phyloP scores from a whole-genome alignment of 345 rosid genomes.

The Heritiera fomes region DNA sequence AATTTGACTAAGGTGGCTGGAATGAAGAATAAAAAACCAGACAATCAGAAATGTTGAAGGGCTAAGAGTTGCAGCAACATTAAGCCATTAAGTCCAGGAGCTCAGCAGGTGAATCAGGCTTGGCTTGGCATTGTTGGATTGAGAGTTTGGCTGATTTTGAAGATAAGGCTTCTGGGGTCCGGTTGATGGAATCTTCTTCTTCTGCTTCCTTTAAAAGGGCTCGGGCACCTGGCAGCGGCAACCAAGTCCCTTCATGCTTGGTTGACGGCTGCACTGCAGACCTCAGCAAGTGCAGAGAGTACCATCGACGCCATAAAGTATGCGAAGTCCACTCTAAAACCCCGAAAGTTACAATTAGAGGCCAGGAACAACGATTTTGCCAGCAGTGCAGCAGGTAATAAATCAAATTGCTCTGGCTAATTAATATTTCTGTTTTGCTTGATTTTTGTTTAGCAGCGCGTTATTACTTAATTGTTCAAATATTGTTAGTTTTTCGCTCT shows the following conservation, averaged over 20 bases:
- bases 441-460: not conserved
- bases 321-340: constrained; percentile 75
- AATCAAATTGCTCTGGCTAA: not conserved
- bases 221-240: constrained; percentile 38
- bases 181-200: constrained; percentile 56
- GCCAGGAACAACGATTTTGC: constrained; percentile 69
- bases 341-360: constrained; percentile 52
- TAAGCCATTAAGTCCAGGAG: constrained; percentile 21
- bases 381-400: constrained; percentile 84
- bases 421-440: not conserved
- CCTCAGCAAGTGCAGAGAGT: constrained; percentile 68
- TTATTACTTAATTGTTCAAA: not conserved
- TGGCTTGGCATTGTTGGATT: constrained; percentile 27
- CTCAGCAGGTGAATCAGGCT: constrained; percentile 14
- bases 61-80: constrained; percentile 4
- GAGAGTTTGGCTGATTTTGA: constrained; percentile 28
- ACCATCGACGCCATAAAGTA: constrained; percentile 76
- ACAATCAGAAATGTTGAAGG: constrained; percentile 31
- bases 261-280: constrained; percentile 75
- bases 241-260: constrained; percentile 61
- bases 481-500: not conserved
- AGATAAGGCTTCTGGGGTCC: constrained; percentile 25
- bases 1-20: constrained; percentile 13
- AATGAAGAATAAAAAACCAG: constrained; percentile 10
- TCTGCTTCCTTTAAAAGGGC: constrained; percentile 51